These are phyloP conservation scores for Psilocybe cubensis DNA, from an alignment of 768 basidiomycete genomes.

Conservation along the genomic window DNA sequence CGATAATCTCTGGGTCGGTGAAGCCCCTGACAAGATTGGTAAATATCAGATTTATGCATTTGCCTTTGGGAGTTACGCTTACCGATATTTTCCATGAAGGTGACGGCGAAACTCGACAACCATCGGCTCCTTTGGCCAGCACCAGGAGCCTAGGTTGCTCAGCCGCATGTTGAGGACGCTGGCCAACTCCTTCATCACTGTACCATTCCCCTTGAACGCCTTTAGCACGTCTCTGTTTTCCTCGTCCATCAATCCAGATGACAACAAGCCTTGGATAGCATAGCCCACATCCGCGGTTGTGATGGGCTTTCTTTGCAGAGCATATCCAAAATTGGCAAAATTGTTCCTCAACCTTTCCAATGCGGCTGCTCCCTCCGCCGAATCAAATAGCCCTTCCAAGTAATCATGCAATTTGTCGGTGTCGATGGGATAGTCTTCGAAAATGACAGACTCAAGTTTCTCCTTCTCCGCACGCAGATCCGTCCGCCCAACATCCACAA, in stretches of 20 bases:
- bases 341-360: conserved; percentile 33
- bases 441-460: conserved; percentile 42
- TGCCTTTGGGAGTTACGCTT: background rate
- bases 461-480: conserved; percentile 45
- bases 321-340: conserved; percentile 28
- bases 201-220: conserved; percentile 41
- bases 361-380: conserved; percentile 30
- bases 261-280: conserved; percentile 38
- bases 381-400: conserved; percentile 39
- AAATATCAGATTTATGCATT: background rate
- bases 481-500: conserved; percentile 40
- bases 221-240: conserved; percentile 42
- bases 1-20: too few species aligned
- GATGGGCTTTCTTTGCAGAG: conserved; percentile 30
- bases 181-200: conserved; percentile 43
- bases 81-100: conserved; percentile 52
- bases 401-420: conserved; percentile 33
- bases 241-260: conserved; percentile 41
- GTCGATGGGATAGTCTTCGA: conserved; percentile 38
- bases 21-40: conserved; percentile 27
- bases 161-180: conserved; percentile 52
- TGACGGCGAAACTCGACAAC: conserved; percentile 48
- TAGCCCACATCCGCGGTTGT: conserved; percentile 26
- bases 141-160: conserved; percentile 41
- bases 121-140: conserved; percentile 46